Base-by-base conservation (phyloP, 495 filamentous ascomycete species). In the Penicillium malachiteum region DNA sequence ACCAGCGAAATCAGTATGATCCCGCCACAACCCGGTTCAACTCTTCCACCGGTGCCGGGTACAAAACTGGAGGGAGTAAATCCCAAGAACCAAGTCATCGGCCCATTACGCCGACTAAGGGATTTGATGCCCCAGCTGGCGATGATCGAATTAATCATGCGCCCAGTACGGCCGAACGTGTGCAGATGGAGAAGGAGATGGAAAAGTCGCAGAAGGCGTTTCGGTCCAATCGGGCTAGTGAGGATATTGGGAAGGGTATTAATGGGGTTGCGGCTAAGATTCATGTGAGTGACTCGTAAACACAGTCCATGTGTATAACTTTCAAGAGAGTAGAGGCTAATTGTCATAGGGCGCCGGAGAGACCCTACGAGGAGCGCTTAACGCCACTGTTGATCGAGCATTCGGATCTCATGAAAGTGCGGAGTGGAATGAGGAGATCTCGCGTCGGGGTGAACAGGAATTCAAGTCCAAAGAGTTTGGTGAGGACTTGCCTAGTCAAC, bases 351-450 rank as follows among this genome's bases (percentile, higher is more conserved):
- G 75, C 7, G 65, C 66, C 17, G 74, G 74, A n/a, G 75, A 78
- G 55, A 68, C 71, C 2, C 60, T 78, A n/a, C 71, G 75, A n/a
- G 75, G 75, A 5, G 64, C 63, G 5, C 21, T 77, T 17, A 72
- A 59, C 48, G 61, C 71, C 3, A 69, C 71, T 0, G 70, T 77
- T 42, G 76, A 78, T 43, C 63, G 64, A 55, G 60, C 72, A 0
- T 75, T 77, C 55, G 71, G 73, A 16, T 64, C 71, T n/a, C 49
- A 67, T 3, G 64, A 75, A 17, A 66, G 69, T 3, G 72, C 66
- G 1, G 62, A 64, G 18, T 65, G 69, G 54, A 75, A 77, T 54
- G 62, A 70, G 9, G 54, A 57, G 12, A 73, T 78, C 59, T 73
- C 73, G 0, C 57, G 63, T 3, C 56, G 65, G 9, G 75, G 76